phyloP scores from a whole-genome alignment of 108 stramenopile genomes.

The Craspedostauros australis region DNA sequence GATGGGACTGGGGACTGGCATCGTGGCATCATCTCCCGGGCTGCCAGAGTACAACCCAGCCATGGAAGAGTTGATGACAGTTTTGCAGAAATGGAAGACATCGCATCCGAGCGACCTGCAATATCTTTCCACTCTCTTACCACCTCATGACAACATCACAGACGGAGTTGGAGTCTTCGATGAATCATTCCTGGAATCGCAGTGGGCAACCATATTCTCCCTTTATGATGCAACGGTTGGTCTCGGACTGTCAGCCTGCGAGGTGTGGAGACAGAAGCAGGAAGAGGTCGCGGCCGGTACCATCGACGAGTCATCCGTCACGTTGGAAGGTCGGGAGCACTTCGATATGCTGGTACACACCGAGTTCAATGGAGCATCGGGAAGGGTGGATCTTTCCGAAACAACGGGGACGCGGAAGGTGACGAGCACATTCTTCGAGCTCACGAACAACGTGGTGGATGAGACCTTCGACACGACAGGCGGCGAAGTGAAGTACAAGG shows the following conservation, averaged over 20 bases:
- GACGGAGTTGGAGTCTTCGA: too few species aligned
- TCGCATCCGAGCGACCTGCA: slow-evolving; percentile 1
- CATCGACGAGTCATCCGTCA: too few species aligned
- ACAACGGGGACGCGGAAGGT: slow-evolving; percentile 24
- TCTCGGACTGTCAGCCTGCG: slow-evolving; percentile 26
- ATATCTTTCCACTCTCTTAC: neutral
- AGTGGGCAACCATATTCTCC: slow-evolving; percentile 3
- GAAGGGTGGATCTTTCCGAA: slow-evolving; percentile 4
- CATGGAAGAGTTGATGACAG: slow-evolving; percentile 11
- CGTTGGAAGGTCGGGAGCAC: slow-evolving; percentile 16
- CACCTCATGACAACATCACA: neutral
- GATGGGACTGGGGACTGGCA: slow-evolving; percentile 13
- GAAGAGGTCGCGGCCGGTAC: neutral
- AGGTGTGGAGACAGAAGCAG: too few species aligned
- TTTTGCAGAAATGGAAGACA: slow-evolving; percentile 9
- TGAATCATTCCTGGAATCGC: slow-evolving; percentile 3
- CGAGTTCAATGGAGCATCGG: slow-evolving; percentile 22
- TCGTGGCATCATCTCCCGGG: neutral
- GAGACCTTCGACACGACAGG: too few species aligned
- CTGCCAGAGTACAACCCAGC: neutral
- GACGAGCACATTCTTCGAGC: slow-evolving; percentile 13
- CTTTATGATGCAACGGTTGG: slow-evolving; percentile 28
- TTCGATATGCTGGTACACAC: slow-evolving; percentile 11
- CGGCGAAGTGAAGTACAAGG: slow-evolving; percentile 23
- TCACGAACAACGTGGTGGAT: slow-evolving; percentile 21